Base-by-base conservation (phyloP, 495 filamentous ascomycete genomes). In the Aspergillus cristatus region DNA sequence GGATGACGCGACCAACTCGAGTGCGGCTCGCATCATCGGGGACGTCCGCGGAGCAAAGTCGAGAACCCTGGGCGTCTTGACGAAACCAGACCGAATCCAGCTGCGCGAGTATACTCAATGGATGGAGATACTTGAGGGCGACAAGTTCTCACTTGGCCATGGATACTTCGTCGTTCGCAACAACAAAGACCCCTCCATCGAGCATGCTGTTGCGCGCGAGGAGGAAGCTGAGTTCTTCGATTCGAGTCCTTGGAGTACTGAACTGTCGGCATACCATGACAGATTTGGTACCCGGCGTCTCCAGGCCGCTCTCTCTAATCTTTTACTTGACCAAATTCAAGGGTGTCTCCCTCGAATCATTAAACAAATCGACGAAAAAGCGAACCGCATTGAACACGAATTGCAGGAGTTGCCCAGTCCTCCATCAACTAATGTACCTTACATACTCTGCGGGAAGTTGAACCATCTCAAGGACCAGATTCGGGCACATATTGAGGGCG, bases 61-160 rank as follows among this genome's bases (percentile, higher is more conserved):
- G 6, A 70, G 85, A 3, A 85, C 79, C 7, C 63, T 90, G 18
- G 86, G 86, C 0, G 80, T 89, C 0, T 65, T 90, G 31, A 93
- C 86, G 0, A 94, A 89, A 49, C 84, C 86, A 0, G 86, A 94
- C 46, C 66, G 78, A 0, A 46, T 86, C 0, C 68, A 74, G 1
- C 34, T 43, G 0, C 63, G 58, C 0, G 65, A 71, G n/a, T 53
- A 76, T 18, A 37, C 49, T 0, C 72, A 75, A 14, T 84, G 81
- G 74, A 39, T 71, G 0, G 53, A 67, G 0, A 78, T 84, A 32
- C 57, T 91, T 10, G 54, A 59, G 0, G 78, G 77, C 0, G 26
- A 58, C 3, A 58, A 57, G 4, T 79, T 81, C 38, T 26, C 40
- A 0, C 68, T 82, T 0, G 81, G 81, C 0, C 67, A 81, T 26